Percentiles rank a stretch among this genome's conserved stretches.
phyloP scores from a whole-genome alignment of 345 rosid genomes.

The Schrenkiella parvula region DNA sequence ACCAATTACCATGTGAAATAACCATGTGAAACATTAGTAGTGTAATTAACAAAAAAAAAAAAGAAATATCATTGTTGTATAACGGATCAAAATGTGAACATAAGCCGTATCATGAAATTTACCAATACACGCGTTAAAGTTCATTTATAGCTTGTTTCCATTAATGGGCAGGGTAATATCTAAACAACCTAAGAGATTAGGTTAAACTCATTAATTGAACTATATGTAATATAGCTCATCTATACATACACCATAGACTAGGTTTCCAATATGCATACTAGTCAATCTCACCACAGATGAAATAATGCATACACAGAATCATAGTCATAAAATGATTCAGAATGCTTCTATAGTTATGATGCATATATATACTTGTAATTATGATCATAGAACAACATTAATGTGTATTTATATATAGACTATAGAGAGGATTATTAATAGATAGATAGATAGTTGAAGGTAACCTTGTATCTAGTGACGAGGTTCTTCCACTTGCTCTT shows the following conservation, averaged over 20 bases:
- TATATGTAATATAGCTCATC: neutral
- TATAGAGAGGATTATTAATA: neutral
- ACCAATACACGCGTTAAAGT: slow-evolving; percentile 15
- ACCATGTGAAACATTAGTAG: slow-evolving; percentile 16
- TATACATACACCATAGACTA: slow-evolving; percentile 11
- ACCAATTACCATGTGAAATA: slow-evolving; percentile 19
- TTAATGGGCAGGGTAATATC: slow-evolving; percentile 1
- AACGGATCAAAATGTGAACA: slow-evolving; percentile 30
- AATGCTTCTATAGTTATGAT: neutral
- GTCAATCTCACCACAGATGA: neutral
- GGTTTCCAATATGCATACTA: neutral
- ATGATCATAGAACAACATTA: neutral
- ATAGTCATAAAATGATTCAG: neutral
- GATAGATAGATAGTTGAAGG: neutral
- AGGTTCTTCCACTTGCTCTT: slow-evolving; percentile 99
- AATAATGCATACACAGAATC: neutral
- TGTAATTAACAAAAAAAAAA: neutral
- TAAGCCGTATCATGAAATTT: slow-evolving; percentile 1
- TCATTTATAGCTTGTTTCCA: slow-evolving; percentile 14
- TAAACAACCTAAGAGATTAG: slow-evolving; percentile 14
- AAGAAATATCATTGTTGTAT: neutral
- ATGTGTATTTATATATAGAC: neutral
- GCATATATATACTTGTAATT: neutral
- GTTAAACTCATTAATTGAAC: slow-evolving; percentile 10
- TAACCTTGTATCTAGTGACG: slow-evolving; percentile 91